These are phyloP conservation scores for Thuidium tamariscinum DNA, from an alignment of 225 moss, liverwort and hornwort genomes.

Conservation along the genomic window DNA sequence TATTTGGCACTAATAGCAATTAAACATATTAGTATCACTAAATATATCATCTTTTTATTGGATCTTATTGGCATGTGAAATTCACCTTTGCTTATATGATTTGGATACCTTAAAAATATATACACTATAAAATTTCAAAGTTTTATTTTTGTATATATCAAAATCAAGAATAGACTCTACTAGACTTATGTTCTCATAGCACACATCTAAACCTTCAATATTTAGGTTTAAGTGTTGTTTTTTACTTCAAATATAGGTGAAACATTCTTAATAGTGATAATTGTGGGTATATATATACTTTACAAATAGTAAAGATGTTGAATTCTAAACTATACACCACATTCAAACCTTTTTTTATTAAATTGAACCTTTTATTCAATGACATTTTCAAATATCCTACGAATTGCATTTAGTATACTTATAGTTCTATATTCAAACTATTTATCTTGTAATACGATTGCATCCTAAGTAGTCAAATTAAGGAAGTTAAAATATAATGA, in stretches of 20 bases:
- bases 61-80: not conserved
- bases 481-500: not conserved
- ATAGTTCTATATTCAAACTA: not conserved
- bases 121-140: not conserved
- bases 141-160: not conserved
- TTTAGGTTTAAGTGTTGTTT: accelerated
- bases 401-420: accelerated
- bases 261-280: not conserved
- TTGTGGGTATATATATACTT: too few relatives aligned
- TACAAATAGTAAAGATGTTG: not conserved
- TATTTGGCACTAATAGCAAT: not conserved
- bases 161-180: not conserved
- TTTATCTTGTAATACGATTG: accelerated
- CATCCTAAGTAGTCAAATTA: accelerated
- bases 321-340: not conserved
- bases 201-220: not conserved
- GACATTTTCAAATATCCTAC: too few relatives aligned
- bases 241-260: not conserved
- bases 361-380: too few relatives aligned
- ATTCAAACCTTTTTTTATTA: too few relatives aligned
- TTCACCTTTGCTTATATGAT: not conserved
- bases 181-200: accelerated
- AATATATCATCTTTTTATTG: not conserved
- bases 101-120: accelerated
- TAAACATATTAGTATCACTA: accelerated